phyloP scores from a whole-genome alignment of 495 filamentous ascomycete species.

The Neurospora sp. region DNA sequence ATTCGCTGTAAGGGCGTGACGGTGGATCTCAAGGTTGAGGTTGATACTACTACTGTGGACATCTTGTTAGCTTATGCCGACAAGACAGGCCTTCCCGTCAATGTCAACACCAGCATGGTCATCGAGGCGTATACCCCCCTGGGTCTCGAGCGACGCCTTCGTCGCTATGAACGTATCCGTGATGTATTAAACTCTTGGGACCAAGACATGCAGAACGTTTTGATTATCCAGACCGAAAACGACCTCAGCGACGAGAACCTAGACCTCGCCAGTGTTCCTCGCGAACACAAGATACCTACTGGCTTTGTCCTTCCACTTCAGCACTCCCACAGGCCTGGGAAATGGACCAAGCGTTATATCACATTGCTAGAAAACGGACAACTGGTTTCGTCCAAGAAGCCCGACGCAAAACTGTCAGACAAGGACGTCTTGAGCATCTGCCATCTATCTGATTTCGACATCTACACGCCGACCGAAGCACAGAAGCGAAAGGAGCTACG shows the following conservation, averaged over 20 bases:
- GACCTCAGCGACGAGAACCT: slow-evolving; percentile 30
- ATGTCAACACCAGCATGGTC: slow-evolving; percentile 51
- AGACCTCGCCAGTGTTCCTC: slow-evolving; percentile 42
- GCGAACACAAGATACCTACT: slow-evolving; percentile 40
- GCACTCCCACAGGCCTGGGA: slow-evolving; percentile 67
- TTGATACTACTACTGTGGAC: slow-evolving; percentile 65
- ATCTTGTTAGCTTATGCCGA: slow-evolving; percentile 51
- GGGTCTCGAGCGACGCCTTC: slow-evolving; percentile 75
- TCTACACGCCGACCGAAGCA: slow-evolving; percentile 63
- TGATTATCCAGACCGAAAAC: slow-evolving; percentile 43
- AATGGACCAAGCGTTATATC: slow-evolving; percentile 80
- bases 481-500: slow-evolving; percentile 54
- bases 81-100: slow-evolving; percentile 44
- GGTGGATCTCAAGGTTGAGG: slow-evolving; percentile 55
- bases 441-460: slow-evolving; percentile 88
- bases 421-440: slow-evolving; percentile 64
- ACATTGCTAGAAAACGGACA: slow-evolving; percentile 68
- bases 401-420: slow-evolving; percentile 36
- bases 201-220: slow-evolving; percentile 56
- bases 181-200: slow-evolving; percentile 94
- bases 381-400: slow-evolving; percentile 63
- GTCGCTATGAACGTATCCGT: slow-evolving; percentile 76
- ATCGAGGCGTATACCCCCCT: slow-evolving; percentile 65
- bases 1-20: slow-evolving; percentile 56
- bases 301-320: slow-evolving; percentile 62